These are phyloP conservation scores for Entomortierella beljakovae DNA, from an alignment of 192 early-diverging fungal genomes.

Conservation along the genomic window DNA sequence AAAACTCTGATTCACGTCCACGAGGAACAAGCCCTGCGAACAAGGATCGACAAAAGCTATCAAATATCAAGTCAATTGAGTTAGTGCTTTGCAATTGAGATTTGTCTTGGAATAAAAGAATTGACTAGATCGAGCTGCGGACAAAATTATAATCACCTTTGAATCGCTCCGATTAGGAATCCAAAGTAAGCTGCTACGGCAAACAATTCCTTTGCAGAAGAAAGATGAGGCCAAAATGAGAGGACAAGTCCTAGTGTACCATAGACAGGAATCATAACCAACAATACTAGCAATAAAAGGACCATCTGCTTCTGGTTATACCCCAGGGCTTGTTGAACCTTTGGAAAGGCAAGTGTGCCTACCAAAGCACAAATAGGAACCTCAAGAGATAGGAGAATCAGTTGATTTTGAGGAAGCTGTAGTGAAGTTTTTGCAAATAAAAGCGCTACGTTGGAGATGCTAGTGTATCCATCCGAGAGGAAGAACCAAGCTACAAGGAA, in stretches of 20 bases:
- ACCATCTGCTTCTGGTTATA: constrained; percentile 55
- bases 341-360: constrained; percentile 62
- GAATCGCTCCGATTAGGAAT: constrained; percentile 53
- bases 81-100: too few species aligned
- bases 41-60: constrained; percentile 63
- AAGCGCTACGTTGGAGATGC: constrained; percentile 65
- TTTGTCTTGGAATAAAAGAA: not conserved
- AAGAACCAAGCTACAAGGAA: constrained; percentile 76
- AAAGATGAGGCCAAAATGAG: constrained; percentile 42
- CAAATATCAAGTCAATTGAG: not conserved
- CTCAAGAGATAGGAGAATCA: constrained; percentile 64
- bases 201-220: constrained; percentile 47
- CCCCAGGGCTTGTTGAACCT: constrained; percentile 51
- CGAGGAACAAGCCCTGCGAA: constrained; percentile 69
- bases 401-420: constrained; percentile 51
- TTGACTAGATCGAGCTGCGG: not conserved
- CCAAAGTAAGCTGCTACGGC: constrained; percentile 54
- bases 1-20: constrained; percentile 74
- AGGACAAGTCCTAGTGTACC: constrained; percentile 52
- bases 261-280: constrained; percentile 56
- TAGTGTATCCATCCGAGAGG: constrained; percentile 70
- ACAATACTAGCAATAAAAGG: constrained; percentile 48
- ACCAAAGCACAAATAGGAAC: constrained; percentile 64
- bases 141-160: constrained; percentile 38
- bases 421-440: constrained; percentile 70